A percentile compares a stretch with the other conserved stretches of the same genome.
Conservation (phyloP, 1,139 yeast genomes). For the Meyerozyma guilliermondii region DNA sequence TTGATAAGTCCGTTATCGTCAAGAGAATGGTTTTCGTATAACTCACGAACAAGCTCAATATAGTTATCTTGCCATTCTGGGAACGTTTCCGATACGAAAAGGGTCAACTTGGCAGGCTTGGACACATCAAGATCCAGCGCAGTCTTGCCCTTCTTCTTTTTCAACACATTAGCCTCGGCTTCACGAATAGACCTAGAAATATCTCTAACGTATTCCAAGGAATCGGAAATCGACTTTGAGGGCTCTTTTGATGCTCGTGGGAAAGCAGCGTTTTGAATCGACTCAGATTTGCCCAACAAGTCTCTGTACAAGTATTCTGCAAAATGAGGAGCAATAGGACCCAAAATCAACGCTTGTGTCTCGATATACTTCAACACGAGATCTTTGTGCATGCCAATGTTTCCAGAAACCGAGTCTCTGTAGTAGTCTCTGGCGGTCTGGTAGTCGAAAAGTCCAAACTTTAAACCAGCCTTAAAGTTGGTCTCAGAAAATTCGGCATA, state of each 20-base stretch:
- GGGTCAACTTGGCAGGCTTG: constrained; percentile 66
- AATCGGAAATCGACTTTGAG: constrained; percentile 55
- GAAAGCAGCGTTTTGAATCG: constrained; percentile 74
- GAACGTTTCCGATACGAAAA: constrained; percentile 75
- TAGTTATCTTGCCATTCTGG: constrained; percentile 96
- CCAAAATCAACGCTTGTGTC: constrained; percentile 73
- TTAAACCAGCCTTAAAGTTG: constrained; percentile 83
- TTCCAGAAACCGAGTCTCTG: constrained; percentile 67
- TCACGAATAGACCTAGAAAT: constrained; percentile 85
- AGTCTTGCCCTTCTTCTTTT: constrained; percentile 86
- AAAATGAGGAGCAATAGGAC: constrained; percentile 96
- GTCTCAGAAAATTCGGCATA: constrained; percentile 66
- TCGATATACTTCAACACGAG: constrained; percentile 79
- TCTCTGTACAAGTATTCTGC: constrained; percentile 88
- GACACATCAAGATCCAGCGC: constrained; percentile 66
- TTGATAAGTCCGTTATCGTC: constrained; percentile 59
- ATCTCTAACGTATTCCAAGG: constrained; percentile 73
- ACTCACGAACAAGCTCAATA: constrained; percentile 75
- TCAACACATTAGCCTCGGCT: constrained; percentile 80
- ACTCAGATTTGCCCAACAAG: constrained; percentile 50
- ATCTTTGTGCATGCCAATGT: constrained; percentile 75
- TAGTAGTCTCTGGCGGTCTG: constrained; percentile 95
- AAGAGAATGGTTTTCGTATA: constrained; percentile 60
- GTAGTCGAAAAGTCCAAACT: constrained; percentile 87
- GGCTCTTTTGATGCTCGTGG: constrained; percentile 69